phyloP scores from a whole-genome alignment of 345 rosid genomes.

The Euphorbia tirucalli region DNA sequence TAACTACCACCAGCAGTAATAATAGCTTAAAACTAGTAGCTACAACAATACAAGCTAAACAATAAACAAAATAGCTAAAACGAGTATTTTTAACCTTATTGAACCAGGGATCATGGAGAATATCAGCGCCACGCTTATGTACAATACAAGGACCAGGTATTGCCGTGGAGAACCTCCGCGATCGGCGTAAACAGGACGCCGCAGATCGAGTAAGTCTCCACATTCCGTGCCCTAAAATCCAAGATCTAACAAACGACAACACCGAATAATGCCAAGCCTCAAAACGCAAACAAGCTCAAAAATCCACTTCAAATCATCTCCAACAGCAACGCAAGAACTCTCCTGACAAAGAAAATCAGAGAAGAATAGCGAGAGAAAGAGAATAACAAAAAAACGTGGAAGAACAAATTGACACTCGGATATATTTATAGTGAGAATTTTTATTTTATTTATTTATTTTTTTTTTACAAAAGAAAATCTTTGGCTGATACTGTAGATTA shows the following conservation, averaged over 20 bases:
- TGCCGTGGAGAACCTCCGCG: slow-evolving; percentile 60
- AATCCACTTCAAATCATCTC: slow-evolving; percentile 4
- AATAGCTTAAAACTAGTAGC: too few species aligned
- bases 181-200: slow-evolving; percentile 44
- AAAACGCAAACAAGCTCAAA: neutral
- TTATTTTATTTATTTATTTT: too few species aligned
- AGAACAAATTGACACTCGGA: slow-evolving; percentile 7
- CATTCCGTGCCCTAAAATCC: slow-evolving; percentile 38
- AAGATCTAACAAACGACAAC: slow-evolving; percentile 29
- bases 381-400: too few species aligned
- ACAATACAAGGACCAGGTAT: slow-evolving; percentile 92
- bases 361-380: neutral
- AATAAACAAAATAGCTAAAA: neutral
- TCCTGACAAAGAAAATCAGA: neutral
- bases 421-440: neutral
- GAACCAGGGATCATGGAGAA: slow-evolving; percentile 99
- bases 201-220: slow-evolving; percentile 57
- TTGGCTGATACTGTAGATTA: neutral
- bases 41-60: too few species aligned
- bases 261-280: neutral
- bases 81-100: slow-evolving; percentile 58
- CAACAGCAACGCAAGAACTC: neutral
- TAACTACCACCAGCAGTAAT: neutral
- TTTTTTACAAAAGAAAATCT: too few species aligned
- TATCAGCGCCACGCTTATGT: slow-evolving; percentile 96